phyloP scores from a whole-genome alignment of 148 eudicot species.

The Beta vulgaris region DNA sequence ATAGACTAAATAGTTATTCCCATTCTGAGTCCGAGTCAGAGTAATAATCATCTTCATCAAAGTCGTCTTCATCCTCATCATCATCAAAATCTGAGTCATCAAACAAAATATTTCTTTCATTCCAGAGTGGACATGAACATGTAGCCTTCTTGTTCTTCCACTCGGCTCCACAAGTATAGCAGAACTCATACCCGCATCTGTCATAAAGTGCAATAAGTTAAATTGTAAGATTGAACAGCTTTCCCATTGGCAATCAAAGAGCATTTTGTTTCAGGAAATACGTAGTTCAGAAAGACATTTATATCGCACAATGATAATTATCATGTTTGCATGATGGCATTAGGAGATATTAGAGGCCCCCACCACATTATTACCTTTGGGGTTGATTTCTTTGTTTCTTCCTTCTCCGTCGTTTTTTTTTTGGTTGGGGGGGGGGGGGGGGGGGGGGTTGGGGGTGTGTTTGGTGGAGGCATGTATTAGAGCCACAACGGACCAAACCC shows the following conservation, averaged over 20 bases:
- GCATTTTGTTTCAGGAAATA: not conserved
- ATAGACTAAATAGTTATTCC: too few species aligned
- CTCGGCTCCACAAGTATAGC: conserved; percentile 60
- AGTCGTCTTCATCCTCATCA: conserved; percentile 23
- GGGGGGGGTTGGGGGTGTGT: too few species aligned
- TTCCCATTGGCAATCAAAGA: not conserved
- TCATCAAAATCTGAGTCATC: conserved; percentile 28
- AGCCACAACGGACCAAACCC: too few species aligned
- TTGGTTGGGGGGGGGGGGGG: too few species aligned
- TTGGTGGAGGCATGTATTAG: too few species aligned
- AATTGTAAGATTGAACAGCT: not conserved
- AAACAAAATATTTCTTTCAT: conserved; percentile 35
- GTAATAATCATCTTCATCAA: conserved; percentile 30
- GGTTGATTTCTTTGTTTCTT: too few species aligned
- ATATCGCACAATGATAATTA: not conserved
- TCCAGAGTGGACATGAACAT: conserved; percentile 57
- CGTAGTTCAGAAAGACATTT: not conserved
- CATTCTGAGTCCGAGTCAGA: conserved; percentile 28
- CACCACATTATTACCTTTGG: not conserved
- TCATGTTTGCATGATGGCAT: not conserved
- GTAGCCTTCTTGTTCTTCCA: conserved; percentile 53
- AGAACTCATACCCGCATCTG: conserved; percentile 58
- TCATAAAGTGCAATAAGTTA: not conserved
- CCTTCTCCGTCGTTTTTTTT: too few species aligned
- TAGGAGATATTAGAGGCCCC: too few species aligned